These are phyloP conservation scores for Chlamydomonas eustigma DNA, from an alignment of 139 green algal species.

Conservation along the genomic window DNA sequence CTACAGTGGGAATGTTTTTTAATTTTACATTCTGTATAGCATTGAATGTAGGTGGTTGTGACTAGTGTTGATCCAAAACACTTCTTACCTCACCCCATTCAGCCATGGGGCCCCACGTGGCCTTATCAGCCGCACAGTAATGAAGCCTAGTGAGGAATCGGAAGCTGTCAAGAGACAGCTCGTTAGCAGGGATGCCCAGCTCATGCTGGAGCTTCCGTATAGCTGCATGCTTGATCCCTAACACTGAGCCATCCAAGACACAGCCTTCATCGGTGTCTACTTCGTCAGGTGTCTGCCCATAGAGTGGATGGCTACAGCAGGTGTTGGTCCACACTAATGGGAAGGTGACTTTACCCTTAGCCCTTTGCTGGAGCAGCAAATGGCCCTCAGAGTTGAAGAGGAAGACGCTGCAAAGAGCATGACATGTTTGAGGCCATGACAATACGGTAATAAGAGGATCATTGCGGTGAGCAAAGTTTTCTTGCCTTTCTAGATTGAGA, in stretches of 20 bases:
- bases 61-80: slow-evolving; percentile 95
- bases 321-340: slow-evolving; percentile 96
- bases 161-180: slow-evolving; percentile 23
- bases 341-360: slow-evolving; percentile 91
- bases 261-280: slow-evolving; percentile 23
- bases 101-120: slow-evolving; percentile 43
- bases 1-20: too few relatives aligned
- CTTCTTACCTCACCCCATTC: slow-evolving; percentile 68
- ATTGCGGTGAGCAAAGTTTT: too few relatives aligned
- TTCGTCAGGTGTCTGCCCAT: slow-evolving; percentile 69
- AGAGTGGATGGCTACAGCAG: slow-evolving; percentile 92
- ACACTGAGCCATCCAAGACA: background rate
- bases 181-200: slow-evolving; percentile 56
- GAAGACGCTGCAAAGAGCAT: slow-evolving; percentile 93
- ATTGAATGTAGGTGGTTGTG: slow-evolving; percentile 67
- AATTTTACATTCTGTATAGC: too few relatives aligned
- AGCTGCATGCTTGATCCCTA: slow-evolving; percentile 62
- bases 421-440: too few relatives aligned
- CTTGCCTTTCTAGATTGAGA: too few relatives aligned
- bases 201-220: slow-evolving; percentile 89
- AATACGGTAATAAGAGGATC: too few relatives aligned
- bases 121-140: slow-evolving; percentile 83
- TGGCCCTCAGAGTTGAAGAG: slow-evolving; percentile 82
- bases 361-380: slow-evolving; percentile 90
- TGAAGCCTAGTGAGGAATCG: slow-evolving; percentile 81